Evolutionary conservation across 176 grass and related monocot genomes (phyloP), one percentile per base, ranked within the genome.

Genomic region (Zea mays): DNA sequence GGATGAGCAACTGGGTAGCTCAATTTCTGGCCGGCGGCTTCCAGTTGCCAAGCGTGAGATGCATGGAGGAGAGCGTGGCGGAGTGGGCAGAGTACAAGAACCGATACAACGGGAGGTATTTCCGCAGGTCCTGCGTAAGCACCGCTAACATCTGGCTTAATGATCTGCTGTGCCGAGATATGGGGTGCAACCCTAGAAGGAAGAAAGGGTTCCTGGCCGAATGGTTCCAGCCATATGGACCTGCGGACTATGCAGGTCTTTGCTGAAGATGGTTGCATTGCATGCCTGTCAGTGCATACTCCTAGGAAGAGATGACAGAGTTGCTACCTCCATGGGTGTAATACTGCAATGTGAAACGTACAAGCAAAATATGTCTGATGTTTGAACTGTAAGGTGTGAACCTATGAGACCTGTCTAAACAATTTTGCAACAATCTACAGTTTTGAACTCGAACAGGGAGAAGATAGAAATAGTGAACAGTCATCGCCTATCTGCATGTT

Each of bases 31-130:
- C 65, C 1, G 81, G 90, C 16, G 47, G 75, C 41, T 92, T 95
- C 75, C 10, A 71, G 14, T 72, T 93, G 57, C 96, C 92, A 57
- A 85, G 85, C 56, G 79, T 99, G 84, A 85, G 64, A 90, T 63
- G 59, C 65, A 95, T 99, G 96, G 96, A 99, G 75, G 77, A 79
- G 65, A 88, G 72, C 46, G 63, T 99, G 17, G 49, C 72, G 46
- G 83, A 95, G 83, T 99, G 92, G 92, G 78, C 81, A 62, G 86
- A 87, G 48, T 95, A 88, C 73, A 92, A 92, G 85, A 81, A 67
- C 55, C 42, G 8, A 79, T 92, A 99, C 66, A 90, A 75, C 6
- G 71, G 72, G 3, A 79, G 85, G 6, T 80, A 90, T 65, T 99
- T 90, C 38, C 57, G 67, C 35, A 80, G 84, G 37, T 90, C 90